Conservation (phyloP, 106 monocot genomes). For the Apostasia ramifera region DNA sequence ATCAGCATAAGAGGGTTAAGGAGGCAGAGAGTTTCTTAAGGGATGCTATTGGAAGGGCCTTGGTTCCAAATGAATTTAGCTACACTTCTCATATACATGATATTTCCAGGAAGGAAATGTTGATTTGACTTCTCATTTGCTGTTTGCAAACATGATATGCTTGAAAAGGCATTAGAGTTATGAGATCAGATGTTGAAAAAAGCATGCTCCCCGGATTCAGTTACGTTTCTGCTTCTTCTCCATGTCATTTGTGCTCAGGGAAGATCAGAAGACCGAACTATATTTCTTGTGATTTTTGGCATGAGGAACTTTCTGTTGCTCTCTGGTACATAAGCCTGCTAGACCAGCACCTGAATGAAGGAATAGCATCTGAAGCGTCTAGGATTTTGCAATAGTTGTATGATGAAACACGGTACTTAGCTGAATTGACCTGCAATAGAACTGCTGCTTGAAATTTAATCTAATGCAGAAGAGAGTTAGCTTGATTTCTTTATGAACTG, state of each 20-base stretch:
- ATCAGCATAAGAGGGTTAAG: constrained; percentile 21
- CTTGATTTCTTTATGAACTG: too few species aligned
- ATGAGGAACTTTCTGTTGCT: constrained; percentile 40
- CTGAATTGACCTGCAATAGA: not conserved
- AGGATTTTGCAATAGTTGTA: constrained; percentile 38
- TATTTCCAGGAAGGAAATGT: constrained; percentile 48
- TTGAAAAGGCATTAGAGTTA: constrained; percentile 50
- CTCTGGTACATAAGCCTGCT: constrained; percentile 40
- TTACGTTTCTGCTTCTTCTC: constrained; percentile 62
- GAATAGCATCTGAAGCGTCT: constrained; percentile 38
- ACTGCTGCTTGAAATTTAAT: not conserved
- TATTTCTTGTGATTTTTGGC: constrained; percentile 38
- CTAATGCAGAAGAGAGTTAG: too few species aligned
- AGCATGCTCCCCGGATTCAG: constrained; percentile 36
- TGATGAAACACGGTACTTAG: constrained; percentile 9
- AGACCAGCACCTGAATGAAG: constrained; percentile 24
- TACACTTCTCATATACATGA: constrained; percentile 79
- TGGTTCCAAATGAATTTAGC: constrained; percentile 47
- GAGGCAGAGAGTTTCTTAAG: constrained; percentile 48
- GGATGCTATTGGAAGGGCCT: constrained; percentile 25
- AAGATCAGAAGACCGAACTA: constrained; percentile 35
- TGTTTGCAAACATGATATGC: constrained; percentile 80
- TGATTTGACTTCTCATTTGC: constrained; percentile 32
- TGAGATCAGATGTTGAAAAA: constrained; percentile 60
- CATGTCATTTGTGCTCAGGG: constrained; percentile 66